These are phyloP conservation scores for Neckera pumila DNA, from an alignment of 225 moss, liverwort and hornwort genomes.

Conservation along the genomic window DNA sequence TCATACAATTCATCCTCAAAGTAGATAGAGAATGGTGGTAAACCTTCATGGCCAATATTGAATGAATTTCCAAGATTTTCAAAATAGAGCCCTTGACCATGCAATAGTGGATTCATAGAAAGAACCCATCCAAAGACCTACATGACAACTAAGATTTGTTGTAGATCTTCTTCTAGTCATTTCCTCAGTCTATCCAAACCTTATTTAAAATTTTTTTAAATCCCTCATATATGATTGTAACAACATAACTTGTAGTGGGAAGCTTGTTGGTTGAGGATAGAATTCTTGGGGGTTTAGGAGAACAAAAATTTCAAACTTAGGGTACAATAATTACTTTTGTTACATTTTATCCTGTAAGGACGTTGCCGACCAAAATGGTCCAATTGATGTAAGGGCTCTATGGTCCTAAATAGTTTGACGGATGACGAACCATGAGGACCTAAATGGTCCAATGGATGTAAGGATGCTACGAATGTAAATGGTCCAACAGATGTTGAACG, in stretches of 20 bases:
- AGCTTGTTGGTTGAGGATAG: no score
- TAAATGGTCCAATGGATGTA: no score
- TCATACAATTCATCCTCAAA: neutral
- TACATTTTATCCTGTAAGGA: neutral
- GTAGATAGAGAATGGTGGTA: neutral
- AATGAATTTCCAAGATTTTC: neutral
- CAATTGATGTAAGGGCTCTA: no score
- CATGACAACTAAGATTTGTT: neutral
- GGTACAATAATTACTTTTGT: rapidly evolving
- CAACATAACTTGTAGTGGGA: neutral
- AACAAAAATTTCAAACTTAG: neutral
- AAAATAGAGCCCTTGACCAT: neutral
- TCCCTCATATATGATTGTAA: neutral
- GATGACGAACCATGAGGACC: no score
- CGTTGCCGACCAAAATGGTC: rapidly evolving
- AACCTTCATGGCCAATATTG: neutral
- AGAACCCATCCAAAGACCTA: neutral
- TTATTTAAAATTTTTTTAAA: neutral
- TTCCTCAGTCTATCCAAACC: neutral
- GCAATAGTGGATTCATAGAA: neutral
- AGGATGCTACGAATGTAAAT: no score
- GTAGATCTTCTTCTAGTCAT: no score
- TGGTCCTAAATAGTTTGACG: no score
- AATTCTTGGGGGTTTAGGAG: neutral
- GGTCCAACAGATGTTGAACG: no score